phyloP scores from a whole-genome alignment of 805 yeast species.

The Diddensiella transvaalensis region DNA sequence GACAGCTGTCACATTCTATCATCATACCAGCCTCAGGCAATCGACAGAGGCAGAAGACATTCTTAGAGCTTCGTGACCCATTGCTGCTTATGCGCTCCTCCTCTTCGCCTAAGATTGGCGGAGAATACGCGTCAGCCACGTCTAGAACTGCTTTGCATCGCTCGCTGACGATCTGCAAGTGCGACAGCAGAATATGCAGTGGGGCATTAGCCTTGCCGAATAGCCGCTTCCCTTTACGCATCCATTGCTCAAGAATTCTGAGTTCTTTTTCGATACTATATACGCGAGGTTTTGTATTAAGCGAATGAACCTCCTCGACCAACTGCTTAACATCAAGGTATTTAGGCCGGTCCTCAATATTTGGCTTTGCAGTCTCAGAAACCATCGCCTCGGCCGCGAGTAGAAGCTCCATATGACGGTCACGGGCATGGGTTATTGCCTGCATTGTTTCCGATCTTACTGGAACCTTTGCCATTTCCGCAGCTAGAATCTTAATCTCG shows the following conservation, averaged over 20 bases:
- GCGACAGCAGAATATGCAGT: conserved; percentile 29
- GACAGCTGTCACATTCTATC: conserved; percentile 83
- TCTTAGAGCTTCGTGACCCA: conserved; percentile 20
- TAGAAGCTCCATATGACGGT: conserved; percentile 18
- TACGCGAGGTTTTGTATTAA: conserved; percentile 21
- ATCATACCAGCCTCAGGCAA: conserved; percentile 78
- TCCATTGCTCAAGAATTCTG: conserved; percentile 38
- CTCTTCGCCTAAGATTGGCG: conserved; percentile 20
- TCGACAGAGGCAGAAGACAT: conserved; percentile 44
- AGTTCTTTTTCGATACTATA: conserved; percentile 25
- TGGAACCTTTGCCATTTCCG: conserved; percentile 9
- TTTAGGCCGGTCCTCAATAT: conserved; percentile 33
- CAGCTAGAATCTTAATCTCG: conserved; percentile 17
- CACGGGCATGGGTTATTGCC: conserved; percentile 21
- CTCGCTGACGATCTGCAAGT: conserved; percentile 27
- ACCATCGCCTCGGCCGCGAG: conserved; percentile 18
- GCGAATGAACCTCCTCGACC: conserved; percentile 24
- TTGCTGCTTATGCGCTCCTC: conserved; percentile 32
- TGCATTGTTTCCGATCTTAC: conserved; percentile 18
- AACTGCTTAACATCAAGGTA: conserved; percentile 30
- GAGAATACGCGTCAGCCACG: conserved; percentile 24
- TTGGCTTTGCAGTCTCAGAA: conserved; percentile 30
- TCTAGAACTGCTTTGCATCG: conserved; percentile 15
- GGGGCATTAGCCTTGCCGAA: conserved; percentile 39
- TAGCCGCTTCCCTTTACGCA: conserved; percentile 32